Evolutionary conservation across 1,139 yeast species (phyloP), one percentile per base, ranked within the genome.

Genomic region (Taiozyma sp.): DNA sequence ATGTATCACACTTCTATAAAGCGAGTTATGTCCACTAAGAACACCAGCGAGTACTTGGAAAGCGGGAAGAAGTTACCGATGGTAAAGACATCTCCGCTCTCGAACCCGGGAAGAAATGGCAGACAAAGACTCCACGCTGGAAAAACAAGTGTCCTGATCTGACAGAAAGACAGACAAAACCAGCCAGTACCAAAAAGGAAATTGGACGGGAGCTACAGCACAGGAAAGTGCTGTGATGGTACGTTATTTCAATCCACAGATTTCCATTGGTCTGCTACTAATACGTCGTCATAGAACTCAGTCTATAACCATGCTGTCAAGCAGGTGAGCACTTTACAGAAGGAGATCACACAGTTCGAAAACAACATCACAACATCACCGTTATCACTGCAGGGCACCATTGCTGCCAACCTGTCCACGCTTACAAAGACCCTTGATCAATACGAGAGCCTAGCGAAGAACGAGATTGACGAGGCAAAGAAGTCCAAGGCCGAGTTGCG

Each of bases 271-370:
- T 24, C 11, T 40, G 37, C 14, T 39, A 44, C 44, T 44, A 44
- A 47, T 42, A 14, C 3, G 14, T 13, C 10, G 1, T 9, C 16
- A 16, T 19, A 75, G 97, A 89, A 89, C 69, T 83, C 96, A 30
- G 73, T 90, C 49, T 89, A 86, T 69, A 91, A 88, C 69, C 96
- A 88, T 68, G 97, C 96, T 10, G 76, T 87, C 53, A 89, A 88
- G 67, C 97, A 90, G 68, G 81, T 90, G 42, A 88, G 82, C 61
- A 75, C 83, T 42, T 70, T 91, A 50, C 79, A 82, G 54, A 79
- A 79, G 56, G 97, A 90, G 61, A 68, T 91, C 48, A 74, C 79
- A 21, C 69, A 74, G 51, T 85, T 91, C 58, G 93, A 88, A 56
- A 72, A 75, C 52, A 80, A 85, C 55, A 76, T 88, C 13, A 75